phyloP scores from a whole-genome alignment of 805 yeast species.

The Candida dajiaensis region DNA sequence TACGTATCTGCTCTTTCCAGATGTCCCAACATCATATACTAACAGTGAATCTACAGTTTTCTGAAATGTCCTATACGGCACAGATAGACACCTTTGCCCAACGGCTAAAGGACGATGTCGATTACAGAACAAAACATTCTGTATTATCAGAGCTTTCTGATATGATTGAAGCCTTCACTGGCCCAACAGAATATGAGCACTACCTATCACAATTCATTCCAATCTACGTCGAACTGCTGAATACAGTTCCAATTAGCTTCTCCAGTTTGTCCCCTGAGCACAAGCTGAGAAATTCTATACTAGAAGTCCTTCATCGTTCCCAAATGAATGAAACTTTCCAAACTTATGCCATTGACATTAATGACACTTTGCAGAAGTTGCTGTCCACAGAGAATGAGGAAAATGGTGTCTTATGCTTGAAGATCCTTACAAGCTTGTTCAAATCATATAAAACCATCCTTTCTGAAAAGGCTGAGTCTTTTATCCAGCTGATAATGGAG shows the following conservation, averaged over 20 bases:
- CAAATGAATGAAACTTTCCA: constrained; percentile 79
- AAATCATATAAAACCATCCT: constrained; percentile 71
- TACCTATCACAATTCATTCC: constrained; percentile 70
- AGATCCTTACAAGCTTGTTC: constrained; percentile 77
- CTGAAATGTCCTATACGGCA: constrained; percentile 28
- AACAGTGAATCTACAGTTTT: neutral
- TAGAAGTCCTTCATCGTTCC: constrained; percentile 76
- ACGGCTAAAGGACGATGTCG: constrained; percentile 49
- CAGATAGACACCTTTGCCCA: constrained; percentile 67
- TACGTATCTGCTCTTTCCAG: neutral
- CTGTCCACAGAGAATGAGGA: constrained; percentile 86
- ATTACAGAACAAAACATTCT: constrained; percentile 56
- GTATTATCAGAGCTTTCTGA: constrained; percentile 80
- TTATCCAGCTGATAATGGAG: constrained; percentile 66
- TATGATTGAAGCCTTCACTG: constrained; percentile 76
- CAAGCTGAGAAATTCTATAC: constrained; percentile 66
- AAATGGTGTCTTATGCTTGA: constrained; percentile 88
- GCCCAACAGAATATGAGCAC: constrained; percentile 74
- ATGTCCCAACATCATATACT: neutral
- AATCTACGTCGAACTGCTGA: constrained; percentile 54
- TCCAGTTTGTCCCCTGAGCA: constrained; percentile 61
- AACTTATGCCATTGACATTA: constrained; percentile 56
- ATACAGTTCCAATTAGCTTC: constrained; percentile 69
- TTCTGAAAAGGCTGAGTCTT: constrained; percentile 68
- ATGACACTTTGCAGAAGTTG: constrained; percentile 52